Evolutionary conservation across 176 grass and related monocot species (phyloP).

Genomic region (Cocos nucifera): DNA sequence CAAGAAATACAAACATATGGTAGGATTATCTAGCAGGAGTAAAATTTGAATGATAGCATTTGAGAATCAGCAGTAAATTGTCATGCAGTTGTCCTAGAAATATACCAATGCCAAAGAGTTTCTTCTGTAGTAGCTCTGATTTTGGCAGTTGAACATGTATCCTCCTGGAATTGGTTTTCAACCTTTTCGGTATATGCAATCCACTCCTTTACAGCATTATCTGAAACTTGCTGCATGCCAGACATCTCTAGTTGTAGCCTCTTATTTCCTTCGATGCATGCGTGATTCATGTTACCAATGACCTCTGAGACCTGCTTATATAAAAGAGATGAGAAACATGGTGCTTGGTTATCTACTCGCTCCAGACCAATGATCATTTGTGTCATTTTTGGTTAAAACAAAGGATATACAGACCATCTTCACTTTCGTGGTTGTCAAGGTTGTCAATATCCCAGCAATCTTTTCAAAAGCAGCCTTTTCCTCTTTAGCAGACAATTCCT

Average conservation of each 20-base stretch:
- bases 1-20: no score
- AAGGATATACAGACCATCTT: slow-evolving; percentile 31
- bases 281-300: slow-evolving; percentile 38
- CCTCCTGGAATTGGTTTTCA: slow-evolving; percentile 33
- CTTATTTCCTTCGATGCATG: slow-evolving; percentile 35
- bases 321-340: neutral
- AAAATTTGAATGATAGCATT: no score
- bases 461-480: slow-evolving; percentile 48
- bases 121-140: slow-evolving; percentile 31
- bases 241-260: slow-evolving; percentile 34
- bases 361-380: neutral
- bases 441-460: slow-evolving; percentile 55
- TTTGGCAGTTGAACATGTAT: slow-evolving; percentile 26
- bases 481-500: slow-evolving; percentile 53
- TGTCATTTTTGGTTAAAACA: slow-evolving; percentile 5
- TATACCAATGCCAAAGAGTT: slow-evolving; percentile 46
- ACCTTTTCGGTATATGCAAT: slow-evolving; percentile 26
- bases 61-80: no score
- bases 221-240: slow-evolving; percentile 37
- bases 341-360: neutral
- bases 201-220: slow-evolving; percentile 32
- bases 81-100: neutral
- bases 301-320: slow-evolving; percentile 49
- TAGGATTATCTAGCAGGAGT: no score
- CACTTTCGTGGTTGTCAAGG: slow-evolving; percentile 42